phyloP scores from a whole-genome alignment of 2,329 filamentous ascomycete genomes.

The Venturiaceae sp. region DNA sequence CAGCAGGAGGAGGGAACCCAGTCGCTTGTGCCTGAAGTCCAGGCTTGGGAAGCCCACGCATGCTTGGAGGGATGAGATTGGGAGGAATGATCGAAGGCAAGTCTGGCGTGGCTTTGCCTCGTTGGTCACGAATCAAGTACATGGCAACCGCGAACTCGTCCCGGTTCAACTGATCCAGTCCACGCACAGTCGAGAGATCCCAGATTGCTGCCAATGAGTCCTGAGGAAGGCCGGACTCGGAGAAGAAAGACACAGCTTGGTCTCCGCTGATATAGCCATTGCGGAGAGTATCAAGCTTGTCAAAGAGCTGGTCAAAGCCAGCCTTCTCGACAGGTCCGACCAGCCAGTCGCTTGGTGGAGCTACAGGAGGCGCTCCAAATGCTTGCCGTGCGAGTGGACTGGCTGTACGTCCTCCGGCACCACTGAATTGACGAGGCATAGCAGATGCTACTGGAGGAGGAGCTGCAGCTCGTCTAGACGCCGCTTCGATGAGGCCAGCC shows the following conservation, averaged over 20 bases:
- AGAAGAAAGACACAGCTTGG: conserved; percentile 89
- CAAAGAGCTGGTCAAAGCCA: conserved; percentile 80
- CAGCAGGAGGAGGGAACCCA: conserved; percentile 16
- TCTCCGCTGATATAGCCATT: conserved; percentile 85
- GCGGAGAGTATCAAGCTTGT: conserved; percentile 68
- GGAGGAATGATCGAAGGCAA: conserved; percentile 70
- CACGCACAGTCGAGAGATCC: conserved; percentile 92
- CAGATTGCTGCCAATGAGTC: conserved; percentile 89
- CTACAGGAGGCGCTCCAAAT: conserved; percentile 38
- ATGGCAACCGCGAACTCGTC: conserved; percentile 97
- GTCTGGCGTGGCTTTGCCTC: conserved; percentile 57
- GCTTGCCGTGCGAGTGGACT: conserved; percentile 46
- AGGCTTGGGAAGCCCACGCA: conserved; percentile 52
- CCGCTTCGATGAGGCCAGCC: conserved; percentile 81
- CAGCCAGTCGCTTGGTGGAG: conserved; percentile 62
- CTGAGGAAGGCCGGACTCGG: conserved; percentile 80
- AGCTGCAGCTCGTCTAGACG: conserved; percentile 48
- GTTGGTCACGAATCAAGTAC: conserved; percentile 89
- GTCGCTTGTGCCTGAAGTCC: conserved; percentile 37
- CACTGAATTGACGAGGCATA: conserved; percentile 71
- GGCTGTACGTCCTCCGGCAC: conserved; percentile 49
- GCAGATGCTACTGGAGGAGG: conserved; percentile 43
- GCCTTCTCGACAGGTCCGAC: conserved; percentile 75
- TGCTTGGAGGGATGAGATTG: conserved; percentile 75
- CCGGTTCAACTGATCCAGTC: conserved; percentile 70